Conservation (phyloP, 805 yeast genomes). For the Candida mattraensis region DNA sequence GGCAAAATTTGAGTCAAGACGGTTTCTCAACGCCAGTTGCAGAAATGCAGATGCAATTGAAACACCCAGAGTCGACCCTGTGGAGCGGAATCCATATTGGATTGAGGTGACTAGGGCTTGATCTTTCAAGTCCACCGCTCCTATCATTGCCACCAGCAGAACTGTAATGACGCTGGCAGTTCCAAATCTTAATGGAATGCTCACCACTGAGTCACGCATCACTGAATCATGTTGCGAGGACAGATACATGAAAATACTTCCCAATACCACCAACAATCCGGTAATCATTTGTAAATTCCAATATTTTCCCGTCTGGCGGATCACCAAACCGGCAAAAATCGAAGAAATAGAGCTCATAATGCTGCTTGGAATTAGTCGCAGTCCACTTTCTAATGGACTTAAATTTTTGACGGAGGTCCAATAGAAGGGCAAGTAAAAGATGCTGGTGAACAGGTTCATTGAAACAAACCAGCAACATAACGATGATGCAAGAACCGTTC, state of each 20-base stretch:
- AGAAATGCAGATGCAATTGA: constrained; percentile 49
- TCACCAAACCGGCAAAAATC: constrained; percentile 61
- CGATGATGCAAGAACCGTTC: constrained; percentile 64
- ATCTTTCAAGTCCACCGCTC: constrained; percentile 63
- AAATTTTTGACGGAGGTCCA: constrained; percentile 34
- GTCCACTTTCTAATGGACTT: constrained; percentile 36
- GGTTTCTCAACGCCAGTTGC: constrained; percentile 26
- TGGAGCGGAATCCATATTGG: constrained; percentile 67
- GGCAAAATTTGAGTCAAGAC: constrained; percentile 14
- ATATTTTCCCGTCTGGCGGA: constrained; percentile 68
- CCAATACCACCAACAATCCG: constrained; percentile 45
- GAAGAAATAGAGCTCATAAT: constrained; percentile 69
- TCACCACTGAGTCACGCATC: constrained; percentile 41
- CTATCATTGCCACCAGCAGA: constrained; percentile 69
- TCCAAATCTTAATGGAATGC: constrained; percentile 60
- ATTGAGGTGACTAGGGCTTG: constrained; percentile 89
- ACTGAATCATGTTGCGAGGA: constrained; percentile 18
- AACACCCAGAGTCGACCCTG: constrained; percentile 56
- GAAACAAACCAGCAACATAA: constrained; percentile 68
- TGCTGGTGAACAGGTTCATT: constrained; percentile 60
- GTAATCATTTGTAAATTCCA: constrained; percentile 43
- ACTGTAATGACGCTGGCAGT: constrained; percentile 68
- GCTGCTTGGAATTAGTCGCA: constrained; percentile 54
- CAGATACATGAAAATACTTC: constrained; percentile 39
- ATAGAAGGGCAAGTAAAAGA: constrained; percentile 72